Percentiles rank a stretch among this genome's conserved stretches.
phyloP scores from a whole-genome alignment of 768 basidiomycete species.

The Tulasnella calospora region DNA sequence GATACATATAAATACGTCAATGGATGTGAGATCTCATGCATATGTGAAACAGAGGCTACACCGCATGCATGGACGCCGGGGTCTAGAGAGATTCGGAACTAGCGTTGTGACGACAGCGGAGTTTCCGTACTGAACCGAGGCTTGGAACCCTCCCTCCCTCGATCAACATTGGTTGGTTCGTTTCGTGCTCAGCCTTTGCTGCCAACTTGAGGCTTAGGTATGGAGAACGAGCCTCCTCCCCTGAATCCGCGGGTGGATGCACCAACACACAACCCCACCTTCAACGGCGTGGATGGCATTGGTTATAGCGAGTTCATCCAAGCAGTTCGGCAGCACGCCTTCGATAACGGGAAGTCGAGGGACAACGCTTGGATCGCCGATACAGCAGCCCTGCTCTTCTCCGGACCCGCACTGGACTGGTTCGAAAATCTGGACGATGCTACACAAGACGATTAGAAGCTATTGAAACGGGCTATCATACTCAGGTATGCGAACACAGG shows the following conservation, averaged over 20 bases:
- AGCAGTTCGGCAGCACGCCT: background rate
- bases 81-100: too few species aligned
- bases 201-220: too few species aligned
- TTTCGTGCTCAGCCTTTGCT: too few species aligned
- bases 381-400: background rate
- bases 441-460: background rate
- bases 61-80: too few species aligned
- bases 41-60: too few species aligned
- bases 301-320: background rate
- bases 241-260: background rate
- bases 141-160: too few species aligned
- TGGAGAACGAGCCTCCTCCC: background rate
- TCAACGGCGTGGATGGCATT: background rate
- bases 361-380: background rate
- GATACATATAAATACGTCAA: too few species aligned
- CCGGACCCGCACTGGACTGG: background rate
- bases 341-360: background rate
- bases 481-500: too few species aligned
- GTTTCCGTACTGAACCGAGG: too few species aligned
- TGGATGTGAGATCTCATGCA: too few species aligned
- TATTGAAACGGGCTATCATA: background rate
- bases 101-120: too few species aligned
- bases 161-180: too few species aligned
- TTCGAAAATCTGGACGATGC: background rate
- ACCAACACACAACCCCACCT: background rate